Base-by-base conservation (phyloP, 164 flowering plant species). In the Vitis vinifera region DNA sequence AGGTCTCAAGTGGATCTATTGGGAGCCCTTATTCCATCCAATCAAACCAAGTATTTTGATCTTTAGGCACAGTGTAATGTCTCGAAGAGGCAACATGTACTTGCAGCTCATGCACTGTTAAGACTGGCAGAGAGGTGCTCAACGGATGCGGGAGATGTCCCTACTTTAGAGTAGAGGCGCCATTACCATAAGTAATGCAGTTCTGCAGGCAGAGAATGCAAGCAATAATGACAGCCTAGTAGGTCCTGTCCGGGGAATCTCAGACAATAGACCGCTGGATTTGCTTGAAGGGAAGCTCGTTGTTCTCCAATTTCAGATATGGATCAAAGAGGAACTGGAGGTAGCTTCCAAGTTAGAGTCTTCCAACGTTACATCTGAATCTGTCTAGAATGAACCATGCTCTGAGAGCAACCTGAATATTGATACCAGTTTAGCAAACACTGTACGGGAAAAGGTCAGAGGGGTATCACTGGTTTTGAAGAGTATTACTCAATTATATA, bases 111-210 rank as follows among this genome's bases (percentile, higher is more conserved):
- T 82, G 85, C 91, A 50, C 75, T 96, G 75, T 78, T 96, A 62
- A 87, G 93, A 72, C 76, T 96, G 61, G 97, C 99, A 52, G 99
- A 93, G 76, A 86, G 97, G 74, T 94, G 88, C n/a, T 80, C 89
- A 29, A 71, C 78, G 48, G 89, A 84, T 75, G 75, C 75, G 5
- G 85, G 76, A 69, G 90, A 83, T 77, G 71, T 64, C 67, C 93
- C 84, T 65, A 88, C 89, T 16, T 79, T 93, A 61, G 97, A 91
- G 62, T 88, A 91, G 71, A 96, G 99, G 92, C 87, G 82, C 49
- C 99, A 90, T 55, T 93, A 96, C 83, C 85, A n/a, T 96, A 51
- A 91, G 96, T 73, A 91, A 88, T 80, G 99, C 99, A 68, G 97
- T 93, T 77, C 79, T 96, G 65, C 99, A 96, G 82, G 97, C 99